Base-by-base conservation (phyloP, 495 filamentous ascomycete genomes). In the Daldinia concentrica region DNA sequence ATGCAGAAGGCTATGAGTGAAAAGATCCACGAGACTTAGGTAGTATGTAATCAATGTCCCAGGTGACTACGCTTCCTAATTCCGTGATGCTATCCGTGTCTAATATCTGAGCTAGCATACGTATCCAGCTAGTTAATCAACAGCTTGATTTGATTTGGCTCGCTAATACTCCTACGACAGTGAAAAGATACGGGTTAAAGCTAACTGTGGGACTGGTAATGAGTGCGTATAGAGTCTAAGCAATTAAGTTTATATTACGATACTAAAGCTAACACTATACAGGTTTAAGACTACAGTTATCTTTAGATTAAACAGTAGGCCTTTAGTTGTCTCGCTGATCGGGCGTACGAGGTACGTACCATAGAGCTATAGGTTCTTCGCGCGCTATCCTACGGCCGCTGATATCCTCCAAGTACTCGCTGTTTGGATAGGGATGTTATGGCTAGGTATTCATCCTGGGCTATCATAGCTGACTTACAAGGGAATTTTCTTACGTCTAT, bases 401-500 rank as follows among this genome's bases (percentile, higher is more conserved):
- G 29, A 32, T 32, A 7, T 32, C 1, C 7, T 32, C 29, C 7
- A 7, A 1, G 29, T 32, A 32, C 29, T 32, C 29, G 6, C 7
- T 32, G 7, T 4, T 8, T 7, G 6, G 29, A 32, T 32, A 32
- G 6, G 29, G 6, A 32, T 34, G 4, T 6, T 88, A 7, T 90
- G 88, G 88, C 79, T 82, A n/a, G n/a, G n/a, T n/a, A 0, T 75
- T 90, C 12, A 82, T 82, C 14, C 32, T 0, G 3, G 9, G 9
- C 32, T 12, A 34, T 34, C 9, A 3, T 12, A 34, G 11, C 9
- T 34, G 0, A 34, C 9, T 34, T 12, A 2, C 11, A 34, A 34
- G 9, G 32, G 11, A 34, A 2, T 11, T 34, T 34, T 34, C 9
- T 9, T 12, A 34, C 32, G 9, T 34, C 9, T 34, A 3, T 3